Percentiles rank a stretch among this genome's conserved stretches.
phyloP scores from a whole-genome alignment of 495 filamentous ascomycete species.

The Hypoxylon trugodes region DNA sequence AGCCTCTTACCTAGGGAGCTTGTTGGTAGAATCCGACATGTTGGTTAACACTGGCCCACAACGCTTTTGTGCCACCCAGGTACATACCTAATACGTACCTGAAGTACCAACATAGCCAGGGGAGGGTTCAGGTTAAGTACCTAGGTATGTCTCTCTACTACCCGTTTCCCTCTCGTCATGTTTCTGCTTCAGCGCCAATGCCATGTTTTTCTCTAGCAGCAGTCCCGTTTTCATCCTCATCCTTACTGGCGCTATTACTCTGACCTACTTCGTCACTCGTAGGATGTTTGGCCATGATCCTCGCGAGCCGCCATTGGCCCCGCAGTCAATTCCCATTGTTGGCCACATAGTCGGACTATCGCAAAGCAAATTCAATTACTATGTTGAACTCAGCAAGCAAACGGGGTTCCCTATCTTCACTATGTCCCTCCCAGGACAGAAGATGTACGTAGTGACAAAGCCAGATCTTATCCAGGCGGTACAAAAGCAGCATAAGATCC shows the following conservation, averaged over 20 bases:
- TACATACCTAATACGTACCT: too few relatives aligned
- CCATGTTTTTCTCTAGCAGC: background rate
- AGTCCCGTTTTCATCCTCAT: background rate
- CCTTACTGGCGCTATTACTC: constrained; percentile 5
- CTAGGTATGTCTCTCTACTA: too few relatives aligned
- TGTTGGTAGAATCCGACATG: too few relatives aligned
- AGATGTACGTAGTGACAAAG: constrained; percentile 50
- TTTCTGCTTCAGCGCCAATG: too few relatives aligned
- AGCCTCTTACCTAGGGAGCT: too few relatives aligned
- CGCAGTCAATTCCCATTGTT: constrained; percentile 39
- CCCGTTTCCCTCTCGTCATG: too few relatives aligned
- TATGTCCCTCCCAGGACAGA: constrained; percentile 43
- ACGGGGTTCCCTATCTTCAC: constrained; percentile 47
- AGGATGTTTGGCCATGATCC: constrained; percentile 37
- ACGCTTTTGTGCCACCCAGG: too few relatives aligned
- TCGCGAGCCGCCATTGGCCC: constrained; percentile 44
- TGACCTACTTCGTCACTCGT: constrained; percentile 24
- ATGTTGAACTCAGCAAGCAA: constrained; percentile 26
- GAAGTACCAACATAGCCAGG: too few relatives aligned
- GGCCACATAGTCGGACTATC: constrained; percentile 45
- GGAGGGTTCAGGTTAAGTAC: too few relatives aligned
- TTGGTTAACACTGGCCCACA: too few relatives aligned
- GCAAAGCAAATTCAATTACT: constrained; percentile 34
- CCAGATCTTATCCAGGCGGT: constrained; percentile 46
- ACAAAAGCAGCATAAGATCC: constrained; percentile 44